phyloP scores from a whole-genome alignment of 257 asterid genomes.

The Nicotiana noctiflora region DNA sequence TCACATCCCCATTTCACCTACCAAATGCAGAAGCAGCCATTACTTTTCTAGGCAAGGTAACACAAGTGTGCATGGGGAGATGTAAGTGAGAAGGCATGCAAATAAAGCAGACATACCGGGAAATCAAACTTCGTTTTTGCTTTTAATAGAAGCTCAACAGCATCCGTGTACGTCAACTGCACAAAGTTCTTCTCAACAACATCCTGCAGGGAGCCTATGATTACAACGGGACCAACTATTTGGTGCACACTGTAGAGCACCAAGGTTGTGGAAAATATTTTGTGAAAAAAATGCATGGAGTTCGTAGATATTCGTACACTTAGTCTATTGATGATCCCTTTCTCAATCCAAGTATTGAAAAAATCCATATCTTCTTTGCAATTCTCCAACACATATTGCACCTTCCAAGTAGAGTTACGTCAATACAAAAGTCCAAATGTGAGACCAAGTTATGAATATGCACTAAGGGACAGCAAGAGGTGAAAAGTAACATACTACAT shows the following conservation, averaged over 20 bases:
- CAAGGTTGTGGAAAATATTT: not conserved
- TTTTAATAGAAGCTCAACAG: slow-evolving; percentile 62
- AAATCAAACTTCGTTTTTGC: slow-evolving; percentile 76
- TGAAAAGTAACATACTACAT: slow-evolving; percentile 92
- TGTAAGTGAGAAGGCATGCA: not conserved
- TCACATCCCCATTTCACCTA: slow-evolving; percentile 99
- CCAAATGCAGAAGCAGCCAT: slow-evolving; percentile 14
- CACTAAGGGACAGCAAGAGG: slow-evolving; percentile 21
- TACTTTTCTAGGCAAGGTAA: not conserved
- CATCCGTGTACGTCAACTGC: slow-evolving; percentile 87
- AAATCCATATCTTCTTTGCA: slow-evolving; percentile 99
- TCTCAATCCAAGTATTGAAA: slow-evolving; percentile 94
- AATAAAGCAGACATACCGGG: slow-evolving; percentile 46
- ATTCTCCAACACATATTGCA: slow-evolving; percentile 72
- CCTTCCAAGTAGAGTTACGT: slow-evolving; percentile 41
- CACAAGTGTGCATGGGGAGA: not conserved
- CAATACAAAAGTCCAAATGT: slow-evolving; percentile 8
- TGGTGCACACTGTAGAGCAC: not conserved
- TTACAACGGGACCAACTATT: slow-evolving; percentile 19
- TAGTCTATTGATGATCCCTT: slow-evolving; percentile 76
- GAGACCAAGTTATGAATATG: slow-evolving; percentile 8
- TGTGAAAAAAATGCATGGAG: not conserved
- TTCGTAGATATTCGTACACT: slow-evolving; percentile 39
- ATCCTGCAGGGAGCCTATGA: slow-evolving; percentile 44
- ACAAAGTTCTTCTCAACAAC: slow-evolving; percentile 77